Conservation (phyloP, 2,329 filamentous ascomycete species). For the Hirsutella rhossiliensis region DNA sequence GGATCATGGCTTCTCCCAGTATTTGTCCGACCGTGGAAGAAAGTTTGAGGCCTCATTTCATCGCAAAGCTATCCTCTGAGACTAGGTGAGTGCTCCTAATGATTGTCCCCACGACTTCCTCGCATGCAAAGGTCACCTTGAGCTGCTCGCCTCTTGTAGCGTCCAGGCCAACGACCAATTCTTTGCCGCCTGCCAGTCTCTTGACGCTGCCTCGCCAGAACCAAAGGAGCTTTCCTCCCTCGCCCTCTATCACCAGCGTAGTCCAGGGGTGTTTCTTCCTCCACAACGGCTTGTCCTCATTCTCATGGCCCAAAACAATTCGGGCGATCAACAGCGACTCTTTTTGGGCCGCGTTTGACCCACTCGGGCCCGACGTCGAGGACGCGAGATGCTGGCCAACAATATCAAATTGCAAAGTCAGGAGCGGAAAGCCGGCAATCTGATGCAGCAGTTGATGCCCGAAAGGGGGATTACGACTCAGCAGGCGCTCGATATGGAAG, state of each 20-base stretch:
- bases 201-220: slow-evolving; percentile 53
- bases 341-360: slow-evolving; percentile 6
- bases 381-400: slow-evolving; percentile 7
- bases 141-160: slow-evolving; percentile 41
- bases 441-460: slow-evolving; percentile 56
- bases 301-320: slow-evolving; percentile 59
- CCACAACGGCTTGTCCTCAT: slow-evolving; percentile 50
- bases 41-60: no score
- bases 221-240: slow-evolving; percentile 42
- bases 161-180: slow-evolving; percentile 40
- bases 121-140: slow-evolving; percentile 67
- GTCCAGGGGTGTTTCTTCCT: slow-evolving; percentile 52
- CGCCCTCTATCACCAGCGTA: slow-evolving; percentile 60
- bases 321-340: slow-evolving; percentile 33
- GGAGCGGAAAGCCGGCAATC: slow-evolving; percentile 56
- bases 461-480: slow-evolving; percentile 74
- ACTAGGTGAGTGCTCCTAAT: slow-evolving; percentile 12
- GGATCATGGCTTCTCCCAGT: no score
- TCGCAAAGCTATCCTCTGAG: neutral
- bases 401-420: slow-evolving; percentile 29
- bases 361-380: neutral
- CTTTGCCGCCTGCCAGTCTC: slow-evolving; percentile 49
- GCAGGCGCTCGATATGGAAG: slow-evolving; percentile 60
- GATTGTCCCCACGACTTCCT: slow-evolving; percentile 61
- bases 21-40: no score